phyloP scores from a whole-genome alignment of 768 basidiomycete genomes.

The Leccinellum albellum region DNA sequence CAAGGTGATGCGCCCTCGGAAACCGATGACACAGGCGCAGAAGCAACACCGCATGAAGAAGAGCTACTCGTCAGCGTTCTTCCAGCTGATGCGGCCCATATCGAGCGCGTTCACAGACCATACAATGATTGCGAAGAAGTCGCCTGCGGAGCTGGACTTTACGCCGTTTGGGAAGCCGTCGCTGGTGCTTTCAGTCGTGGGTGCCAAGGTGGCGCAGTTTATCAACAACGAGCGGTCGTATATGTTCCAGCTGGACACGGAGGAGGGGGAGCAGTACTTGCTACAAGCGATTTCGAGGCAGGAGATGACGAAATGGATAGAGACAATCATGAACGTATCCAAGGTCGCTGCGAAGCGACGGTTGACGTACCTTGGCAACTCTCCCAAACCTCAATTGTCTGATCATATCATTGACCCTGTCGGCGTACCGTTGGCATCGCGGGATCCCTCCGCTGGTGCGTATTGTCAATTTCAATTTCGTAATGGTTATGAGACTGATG shows the following conservation, averaged over 20 bases:
- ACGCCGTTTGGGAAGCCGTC: slow-evolving; percentile 67
- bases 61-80: slow-evolving; percentile 77
- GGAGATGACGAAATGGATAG: slow-evolving; percentile 77
- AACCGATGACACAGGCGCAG: slow-evolving; percentile 49
- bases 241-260: slow-evolving; percentile 78
- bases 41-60: slow-evolving; percentile 86
- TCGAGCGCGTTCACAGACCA: slow-evolving; percentile 81
- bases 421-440: slow-evolving; percentile 43
- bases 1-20: slow-evolving; percentile 61
- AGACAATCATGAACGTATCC: slow-evolving; percentile 66
- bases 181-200: slow-evolving; percentile 69
- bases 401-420: slow-evolving; percentile 71
- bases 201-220: slow-evolving; percentile 65
- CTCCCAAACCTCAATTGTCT: slow-evolving; percentile 66
- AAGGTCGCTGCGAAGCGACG: slow-evolving; percentile 74
- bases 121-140: slow-evolving; percentile 45
- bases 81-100: slow-evolving; percentile 85
- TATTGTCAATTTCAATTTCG: slow-evolving; percentile 5
- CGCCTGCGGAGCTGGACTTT: slow-evolving; percentile 75
- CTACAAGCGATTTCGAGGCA: slow-evolving; percentile 67
- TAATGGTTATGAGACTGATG: neutral
- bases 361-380: slow-evolving; percentile 74
- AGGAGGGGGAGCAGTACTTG: slow-evolving; percentile 82
- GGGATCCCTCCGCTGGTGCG: slow-evolving; percentile 75
- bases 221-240: slow-evolving; percentile 81